Percentiles rank a stretch among this genome's conserved stretches.
Conservation (phyloP, 768 basidiomycete genomes). For the Daedalea quercina region DNA sequence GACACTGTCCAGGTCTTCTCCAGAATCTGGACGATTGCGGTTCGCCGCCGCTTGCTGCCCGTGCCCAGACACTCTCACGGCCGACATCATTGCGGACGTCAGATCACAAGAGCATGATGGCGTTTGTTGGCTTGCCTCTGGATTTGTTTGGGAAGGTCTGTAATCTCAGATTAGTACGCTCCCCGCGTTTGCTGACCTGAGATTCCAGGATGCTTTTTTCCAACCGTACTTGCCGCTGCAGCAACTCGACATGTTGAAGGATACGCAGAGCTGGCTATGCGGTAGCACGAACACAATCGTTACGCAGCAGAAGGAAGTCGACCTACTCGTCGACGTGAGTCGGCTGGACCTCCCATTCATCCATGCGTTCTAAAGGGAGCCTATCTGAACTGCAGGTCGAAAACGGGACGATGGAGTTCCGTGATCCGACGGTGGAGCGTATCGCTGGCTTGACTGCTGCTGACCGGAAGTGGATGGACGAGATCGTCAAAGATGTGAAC, state of each 20-base stretch:
- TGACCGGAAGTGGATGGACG: conserved; percentile 98
- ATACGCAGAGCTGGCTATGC: conserved; percentile 80
- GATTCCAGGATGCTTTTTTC: conserved; percentile 82
- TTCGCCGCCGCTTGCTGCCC: conserved; percentile 65
- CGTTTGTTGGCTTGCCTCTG: conserved; percentile 89
- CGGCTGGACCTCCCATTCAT: neutral
- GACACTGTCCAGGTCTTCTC: conserved; percentile 53
- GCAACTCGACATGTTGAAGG: conserved; percentile 82
- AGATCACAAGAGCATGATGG: conserved; percentile 84
- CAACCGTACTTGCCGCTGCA: conserved; percentile 96
- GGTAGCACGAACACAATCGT: conserved; percentile 96
- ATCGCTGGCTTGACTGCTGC: conserved; percentile 79
- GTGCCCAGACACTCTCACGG: conserved; percentile 55
- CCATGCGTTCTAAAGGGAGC: neutral
- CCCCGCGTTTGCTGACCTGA: neutral
- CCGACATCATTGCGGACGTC: conserved; percentile 83
- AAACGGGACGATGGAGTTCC: conserved; percentile 79
- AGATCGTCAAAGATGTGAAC: conserved; percentile 82
- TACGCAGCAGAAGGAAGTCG: conserved; percentile 87
- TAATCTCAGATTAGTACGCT: neutral
- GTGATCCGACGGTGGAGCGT: conserved; percentile 74
- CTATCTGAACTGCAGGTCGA: conserved; percentile 82
- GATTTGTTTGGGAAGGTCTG: conserved; percentile 86
- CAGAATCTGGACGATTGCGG: conserved; percentile 90
- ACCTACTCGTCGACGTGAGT: conserved; percentile 82